Base-by-base conservation (phyloP, 2,329 filamentous ascomycete species). In the Bertia moriformis region DNA sequence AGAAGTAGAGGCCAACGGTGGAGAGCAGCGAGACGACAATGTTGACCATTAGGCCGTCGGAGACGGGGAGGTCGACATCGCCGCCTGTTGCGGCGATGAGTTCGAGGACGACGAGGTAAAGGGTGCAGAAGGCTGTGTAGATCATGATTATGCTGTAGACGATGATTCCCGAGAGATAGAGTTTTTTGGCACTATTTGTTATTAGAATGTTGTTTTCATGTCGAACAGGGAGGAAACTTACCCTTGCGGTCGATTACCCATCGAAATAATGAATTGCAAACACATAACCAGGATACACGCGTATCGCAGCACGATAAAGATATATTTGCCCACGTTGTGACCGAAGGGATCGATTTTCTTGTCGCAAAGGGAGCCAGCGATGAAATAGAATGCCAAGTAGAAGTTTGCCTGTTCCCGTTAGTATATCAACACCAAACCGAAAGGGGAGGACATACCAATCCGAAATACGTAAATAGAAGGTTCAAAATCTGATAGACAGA, bases 381-480 rank as follows among this genome's bases (percentile, higher is more conserved):
- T 22, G 17, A 38, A 38, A 38, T 14, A 22, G 18, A 38, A 38
- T 5, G 17, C 36, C 36, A 19, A 17, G 19, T 19, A 22, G 17
- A 19, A 22, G 36, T 38, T 19, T 10, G 36, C 36, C 33, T 36
- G 14, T 14, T 10, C 7, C 14, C 33, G 33, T n/a, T 14, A 14
- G 33, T 36, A 12, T 12, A 10, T 17, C 10, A 10, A 10, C 14
- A 36, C 7, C 12, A 18, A 14, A 12, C 33, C 24, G 3, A 48
- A 43, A 17, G 44, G 39, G 22, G 47, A 42, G 18, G 44, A 47
- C 44, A 43, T 48, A 41, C 50, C 48, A 83, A 63, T 29, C 77
- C 79, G 58, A 83, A 83, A 57, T 78, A 83, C 17, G 78, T 82
- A 58, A 83, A 83, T 39, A 78, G 55, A 29, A 83, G 65, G 43